Base-by-base conservation (phyloP, 768 basidiomycete genomes). In the Ramaria sp. region DNA sequence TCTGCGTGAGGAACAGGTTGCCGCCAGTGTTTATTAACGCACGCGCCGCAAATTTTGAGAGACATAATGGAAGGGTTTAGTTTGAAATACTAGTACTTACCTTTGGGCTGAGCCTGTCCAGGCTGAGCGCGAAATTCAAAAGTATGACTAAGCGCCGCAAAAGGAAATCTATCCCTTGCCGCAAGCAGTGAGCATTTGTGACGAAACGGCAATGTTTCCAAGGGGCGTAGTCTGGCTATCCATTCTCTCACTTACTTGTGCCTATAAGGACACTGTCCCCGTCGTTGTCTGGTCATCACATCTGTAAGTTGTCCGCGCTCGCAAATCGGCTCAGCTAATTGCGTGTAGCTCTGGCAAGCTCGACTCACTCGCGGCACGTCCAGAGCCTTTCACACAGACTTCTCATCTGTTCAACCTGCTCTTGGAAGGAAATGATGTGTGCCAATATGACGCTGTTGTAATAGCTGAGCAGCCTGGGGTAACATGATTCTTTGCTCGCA, bases 381-480 rank as follows among this genome's bases (percentile, higher is more conserved):
- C 64, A 83, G 15, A 68, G 77, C 57, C 68, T 65, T 51, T 72
- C 85, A 38, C 57, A 80, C 7, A 66, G 67, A 31, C 59, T 24
- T 34, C 55, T 3, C 34, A 60, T 51, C 15, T 54, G 33, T 31
- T 59, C 52, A 49, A 52, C 10, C 24, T 19, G 31, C 41, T 57
- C n/a, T 42, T 58, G n/a, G 33, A 56, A 13, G 49, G 69, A 39
- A 72, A 73, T 1, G 74, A 75, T 54, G 54, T 86, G 4, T 90
- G 88, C 65, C 70, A 71, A 17, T 77, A 82, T 59, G 84, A 87
- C 63, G 81, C 82, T 31, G 66, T 91, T 12, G 72, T 89, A 7
- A 64, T 90, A 10, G 71, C 88, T 42, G 77, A 86, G 60, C 88
- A 90, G 52, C 79, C 83, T 10, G 85, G 86, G 22, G 88, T 90